phyloP scores from a whole-genome alignment of 2,329 filamentous ascomycete species.

The Nemania diffusa region DNA sequence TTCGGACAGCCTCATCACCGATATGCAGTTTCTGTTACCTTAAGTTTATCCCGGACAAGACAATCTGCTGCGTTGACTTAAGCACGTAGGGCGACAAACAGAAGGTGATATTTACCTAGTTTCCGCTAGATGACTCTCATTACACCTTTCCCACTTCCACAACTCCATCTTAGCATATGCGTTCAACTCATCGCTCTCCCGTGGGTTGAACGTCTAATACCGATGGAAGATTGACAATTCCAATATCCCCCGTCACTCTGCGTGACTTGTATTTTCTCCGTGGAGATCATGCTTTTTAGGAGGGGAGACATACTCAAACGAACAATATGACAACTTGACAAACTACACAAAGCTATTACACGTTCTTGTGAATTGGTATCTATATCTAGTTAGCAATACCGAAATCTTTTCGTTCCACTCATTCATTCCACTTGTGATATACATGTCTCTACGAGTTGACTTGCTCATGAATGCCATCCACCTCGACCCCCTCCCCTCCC shows the following conservation, averaged over 20 bases:
- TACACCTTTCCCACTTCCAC: slow-evolving; percentile 20
- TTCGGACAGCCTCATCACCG: background rate
- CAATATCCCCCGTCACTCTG: slow-evolving; percentile 62
- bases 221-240: slow-evolving; percentile 61
- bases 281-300: slow-evolving; percentile 59
- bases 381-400: slow-evolving; percentile 21
- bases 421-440: background rate
- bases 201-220: slow-evolving; percentile 65
- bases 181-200: slow-evolving; percentile 60
- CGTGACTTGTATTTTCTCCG: slow-evolving; percentile 61
- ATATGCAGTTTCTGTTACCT: background rate
- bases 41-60: background rate
- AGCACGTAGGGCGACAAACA: slow-evolving; percentile 1
- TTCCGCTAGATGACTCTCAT: slow-evolving; percentile 13
- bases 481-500: slow-evolving; percentile 36
- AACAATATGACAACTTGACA: background rate
- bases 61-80: background rate
- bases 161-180: slow-evolving; percentile 67
- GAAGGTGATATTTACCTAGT: slow-evolving; percentile 12
- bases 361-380: background rate
- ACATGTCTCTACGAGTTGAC: slow-evolving; percentile 8
- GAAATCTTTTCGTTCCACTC: too few species aligned
- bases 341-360: background rate
- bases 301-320: slow-evolving; percentile 54
- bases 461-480: slow-evolving; percentile 20